A percentile compares a stretch with the other conserved stretches of the same genome.
These are phyloP conservation scores for Curvularia verruculosa DNA, from an alignment of 2,329 filamentous ascomycete species.

Conservation along the genomic window DNA sequence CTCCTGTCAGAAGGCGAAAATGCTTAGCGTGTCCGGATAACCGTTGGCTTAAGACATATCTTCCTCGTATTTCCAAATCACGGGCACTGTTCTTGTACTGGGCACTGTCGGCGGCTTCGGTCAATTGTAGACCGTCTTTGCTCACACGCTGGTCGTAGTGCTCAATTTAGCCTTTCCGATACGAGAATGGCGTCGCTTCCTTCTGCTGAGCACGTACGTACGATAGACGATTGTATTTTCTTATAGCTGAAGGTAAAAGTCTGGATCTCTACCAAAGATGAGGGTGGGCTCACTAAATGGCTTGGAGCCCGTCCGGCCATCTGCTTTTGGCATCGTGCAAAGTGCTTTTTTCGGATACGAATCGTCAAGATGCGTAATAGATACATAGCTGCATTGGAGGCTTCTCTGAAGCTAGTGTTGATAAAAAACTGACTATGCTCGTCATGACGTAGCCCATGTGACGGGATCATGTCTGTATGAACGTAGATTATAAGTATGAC, in stretches of 20 bases:
- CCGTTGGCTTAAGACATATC: slow-evolving; percentile 48
- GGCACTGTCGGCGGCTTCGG: slow-evolving; percentile 59
- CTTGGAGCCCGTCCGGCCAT: slow-evolving; percentile 40
- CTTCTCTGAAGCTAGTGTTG: slow-evolving; percentile 38
- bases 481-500: slow-evolving; percentile 35
- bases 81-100: slow-evolving; percentile 33
- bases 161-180: slow-evolving; percentile 53
- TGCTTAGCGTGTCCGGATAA: slow-evolving; percentile 43
- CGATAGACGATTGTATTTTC: slow-evolving; percentile 50
- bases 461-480: slow-evolving; percentile 25
- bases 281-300: slow-evolving; percentile 43
- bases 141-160: slow-evolving; percentile 63
- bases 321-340: slow-evolving; percentile 35
- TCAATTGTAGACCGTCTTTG: slow-evolving; percentile 64
- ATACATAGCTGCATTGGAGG: slow-evolving; percentile 20
- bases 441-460: slow-evolving; percentile 26
- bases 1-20: slow-evolving; percentile 48
- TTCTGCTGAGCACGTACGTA: slow-evolving; percentile 56
- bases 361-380: slow-evolving; percentile 4
- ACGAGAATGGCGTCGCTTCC: slow-evolving; percentile 56
- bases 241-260: slow-evolving; percentile 48
- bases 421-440: slow-evolving; percentile 10
- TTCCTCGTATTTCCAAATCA: background rate
- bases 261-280: slow-evolving; percentile 42
- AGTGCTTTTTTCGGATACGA: background rate